Percentiles rank a stretch among this genome's conserved stretches.
Conservation (phyloP, 1,284 basidiomycete species). For the Mycosarcoma mackinlayi region DNA sequence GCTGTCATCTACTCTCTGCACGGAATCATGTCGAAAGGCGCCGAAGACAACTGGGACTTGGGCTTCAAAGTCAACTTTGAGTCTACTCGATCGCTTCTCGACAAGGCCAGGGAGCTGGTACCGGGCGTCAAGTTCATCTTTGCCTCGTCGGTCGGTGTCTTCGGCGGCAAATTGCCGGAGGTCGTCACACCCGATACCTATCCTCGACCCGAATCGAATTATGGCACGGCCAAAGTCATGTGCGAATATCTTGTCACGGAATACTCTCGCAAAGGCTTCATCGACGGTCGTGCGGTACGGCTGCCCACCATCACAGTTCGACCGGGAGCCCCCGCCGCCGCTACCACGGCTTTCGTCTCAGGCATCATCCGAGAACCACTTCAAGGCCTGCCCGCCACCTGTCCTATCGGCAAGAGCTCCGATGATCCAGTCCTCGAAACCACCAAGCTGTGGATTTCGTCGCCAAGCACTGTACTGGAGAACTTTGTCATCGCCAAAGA, state of each 20-base stretch:
- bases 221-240: constrained; percentile 54
- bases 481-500: constrained; percentile 50
- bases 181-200: constrained; percentile 39
- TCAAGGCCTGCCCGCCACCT: constrained; percentile 34
- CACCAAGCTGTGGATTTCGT: constrained; percentile 36
- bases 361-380: constrained; percentile 54
- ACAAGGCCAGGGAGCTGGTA: constrained; percentile 22
- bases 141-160: constrained; percentile 45
- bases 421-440: constrained; percentile 34
- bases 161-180: constrained; percentile 46
- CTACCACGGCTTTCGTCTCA: constrained; percentile 51
- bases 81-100: constrained; percentile 39
- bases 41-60: constrained; percentile 48
- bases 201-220: constrained; percentile 45
- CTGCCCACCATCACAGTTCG: constrained; percentile 50
- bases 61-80: constrained; percentile 52
- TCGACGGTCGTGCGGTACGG: constrained; percentile 44
- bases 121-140: constrained; percentile 42
- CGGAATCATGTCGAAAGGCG: constrained; percentile 54
- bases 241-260: constrained; percentile 53
- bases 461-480: constrained; percentile 41
- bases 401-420: constrained; percentile 41
- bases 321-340: constrained; percentile 46
- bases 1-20: constrained; percentile 51
- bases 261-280: constrained; percentile 47